These are phyloP conservation scores for Colletotrichum acutatum DNA, from an alignment of 2,329 filamentous ascomycete genomes.

Conservation along the genomic window DNA sequence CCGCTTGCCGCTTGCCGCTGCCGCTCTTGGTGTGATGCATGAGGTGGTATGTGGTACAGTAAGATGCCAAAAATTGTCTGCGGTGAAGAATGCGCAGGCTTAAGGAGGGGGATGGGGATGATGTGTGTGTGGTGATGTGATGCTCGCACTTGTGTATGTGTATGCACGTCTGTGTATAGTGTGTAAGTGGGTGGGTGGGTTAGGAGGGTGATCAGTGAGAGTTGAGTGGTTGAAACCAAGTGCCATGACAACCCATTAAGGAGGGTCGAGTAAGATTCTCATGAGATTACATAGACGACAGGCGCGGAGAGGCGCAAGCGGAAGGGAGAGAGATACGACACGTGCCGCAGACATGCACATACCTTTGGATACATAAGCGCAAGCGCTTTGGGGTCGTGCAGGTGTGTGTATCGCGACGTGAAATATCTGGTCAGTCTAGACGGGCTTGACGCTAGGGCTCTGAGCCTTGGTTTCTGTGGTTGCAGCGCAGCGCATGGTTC, in stretches of 20 bases:
- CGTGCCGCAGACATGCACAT: not conserved
- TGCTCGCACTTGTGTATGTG: not conserved
- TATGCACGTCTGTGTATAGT: not conserved
- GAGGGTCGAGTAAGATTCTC: slow-evolving; percentile 15
- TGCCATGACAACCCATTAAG: not conserved
- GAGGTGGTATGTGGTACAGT: not conserved
- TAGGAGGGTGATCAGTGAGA: not conserved
- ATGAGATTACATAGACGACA: slow-evolving; percentile 7
- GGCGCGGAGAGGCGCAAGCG: slow-evolving; percentile 23
- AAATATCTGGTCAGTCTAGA: not conserved
- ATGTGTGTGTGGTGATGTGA: not conserved
- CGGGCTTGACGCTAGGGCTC: slow-evolving; percentile 23
- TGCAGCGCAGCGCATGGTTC: not conserved
- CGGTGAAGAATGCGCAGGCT: not conserved
- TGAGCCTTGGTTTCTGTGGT: not conserved
- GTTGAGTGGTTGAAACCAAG: not conserved
- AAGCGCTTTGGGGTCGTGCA: slow-evolving; percentile 3
- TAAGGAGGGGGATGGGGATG: not conserved
- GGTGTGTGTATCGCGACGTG: not conserved
- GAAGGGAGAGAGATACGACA: not conserved
- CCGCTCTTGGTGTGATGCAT: not conserved
- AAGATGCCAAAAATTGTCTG: slow-evolving; percentile 5
- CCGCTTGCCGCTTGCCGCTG: slow-evolving; percentile 7
- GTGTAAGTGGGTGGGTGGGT: not conserved
- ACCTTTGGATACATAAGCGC: not conserved